Base-by-base conservation (phyloP, 202 grass and related monocot species). In the Panicum hallii region DNA sequence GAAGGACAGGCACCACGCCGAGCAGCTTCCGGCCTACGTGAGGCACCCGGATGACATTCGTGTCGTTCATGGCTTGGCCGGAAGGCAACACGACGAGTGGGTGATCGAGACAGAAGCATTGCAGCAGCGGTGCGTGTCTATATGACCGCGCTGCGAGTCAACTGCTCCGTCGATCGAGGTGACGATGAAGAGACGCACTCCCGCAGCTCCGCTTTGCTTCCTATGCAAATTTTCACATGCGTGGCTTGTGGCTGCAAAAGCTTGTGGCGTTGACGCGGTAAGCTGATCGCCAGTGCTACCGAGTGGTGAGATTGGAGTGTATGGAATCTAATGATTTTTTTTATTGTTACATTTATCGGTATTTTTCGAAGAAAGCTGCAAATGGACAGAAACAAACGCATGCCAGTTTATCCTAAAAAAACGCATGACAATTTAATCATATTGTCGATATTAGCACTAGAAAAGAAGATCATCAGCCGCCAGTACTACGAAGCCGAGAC, bases 181-280 rank as follows among this genome's bases (percentile, higher is more conserved):
- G 54, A 56, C 54, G 54, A 20, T n/a, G 8, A 58, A 58, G 9
- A 4, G 19, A 58, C 56, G 56, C n/a, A 23, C 20, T n/a, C 11
- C 20, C 56, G 22, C 19, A 10, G 0, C 19, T 58, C 20, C 55
- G 10, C 56, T 58, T 58, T 58, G 56, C 56, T 22, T 58, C 56
- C n/a, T 4, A n/a, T 58, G 56, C 56, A 58, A 58, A 58, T 4
- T 58, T 36, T 36, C 3, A 23, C 56, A 23, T 57, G 17, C 26
- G 56, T 58, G 20, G 56, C 56, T 58, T 58, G 56, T 58, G 56
- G 56, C 11, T 58, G 56, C 56, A 58, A 58, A 58, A 58, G 56
- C 9, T 7, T 58, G 16, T 8, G n/a, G n/a, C 9, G 20, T 23
- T 58, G 56, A 58, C 56, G 22, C n/a, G 0, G 16, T 1, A 47